A percentile compares a stretch with the other conserved stretches of the same genome.
Conservation (phyloP, 1,139 yeast species). For the Meyerozyma sp. region DNA sequence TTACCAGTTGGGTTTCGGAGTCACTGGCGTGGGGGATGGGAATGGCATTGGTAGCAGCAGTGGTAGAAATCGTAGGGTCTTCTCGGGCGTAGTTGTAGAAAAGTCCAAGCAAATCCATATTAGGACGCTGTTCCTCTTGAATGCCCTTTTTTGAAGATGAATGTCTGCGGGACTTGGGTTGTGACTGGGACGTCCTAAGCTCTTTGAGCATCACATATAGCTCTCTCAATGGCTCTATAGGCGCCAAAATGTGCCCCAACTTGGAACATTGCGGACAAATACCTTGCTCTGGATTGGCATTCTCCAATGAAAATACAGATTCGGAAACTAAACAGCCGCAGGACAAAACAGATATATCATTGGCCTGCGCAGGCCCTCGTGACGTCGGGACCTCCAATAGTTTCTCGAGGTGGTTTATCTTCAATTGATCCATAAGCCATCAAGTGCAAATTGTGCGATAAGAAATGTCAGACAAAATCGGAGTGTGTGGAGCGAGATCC, state of each 20-base stretch:
- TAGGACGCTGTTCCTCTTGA: slow-evolving; percentile 13
- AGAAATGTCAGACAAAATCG: neutral
- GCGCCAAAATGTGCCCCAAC: slow-evolving; percentile 29
- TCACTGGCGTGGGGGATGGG: neutral
- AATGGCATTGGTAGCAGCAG: neutral
- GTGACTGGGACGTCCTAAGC: slow-evolving; percentile 2
- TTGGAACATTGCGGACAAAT: slow-evolving; percentile 49
- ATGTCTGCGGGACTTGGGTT: slow-evolving; percentile 4
- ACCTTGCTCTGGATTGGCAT: slow-evolving; percentile 13
- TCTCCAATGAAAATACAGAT: slow-evolving; percentile 16
- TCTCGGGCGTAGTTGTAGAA: slow-evolving; percentile 42
- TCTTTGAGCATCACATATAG: slow-evolving; percentile 32
- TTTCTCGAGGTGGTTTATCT: slow-evolving; percentile 22
- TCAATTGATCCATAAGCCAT: slow-evolving; percentile 21
- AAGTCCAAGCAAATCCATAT: slow-evolving; percentile 31
- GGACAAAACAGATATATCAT: slow-evolving; percentile 52
- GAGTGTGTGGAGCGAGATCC: neutral
- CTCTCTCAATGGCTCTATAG: slow-evolving; percentile 48
- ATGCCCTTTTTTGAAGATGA: slow-evolving; percentile 10
- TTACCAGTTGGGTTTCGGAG: neutral
- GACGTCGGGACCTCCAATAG: slow-evolving; percentile 26
- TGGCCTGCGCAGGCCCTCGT: slow-evolving; percentile 15
- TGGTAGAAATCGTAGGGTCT: slow-evolving; percentile 15
- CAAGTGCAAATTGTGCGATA: neutral
- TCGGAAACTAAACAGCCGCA: slow-evolving; percentile 76